A percentile compares a stretch with the other conserved stretches of the same genome.
Conservation (phyloP, 371 early-diverging fungal species). For the Dentiscutata heterogama region DNA sequence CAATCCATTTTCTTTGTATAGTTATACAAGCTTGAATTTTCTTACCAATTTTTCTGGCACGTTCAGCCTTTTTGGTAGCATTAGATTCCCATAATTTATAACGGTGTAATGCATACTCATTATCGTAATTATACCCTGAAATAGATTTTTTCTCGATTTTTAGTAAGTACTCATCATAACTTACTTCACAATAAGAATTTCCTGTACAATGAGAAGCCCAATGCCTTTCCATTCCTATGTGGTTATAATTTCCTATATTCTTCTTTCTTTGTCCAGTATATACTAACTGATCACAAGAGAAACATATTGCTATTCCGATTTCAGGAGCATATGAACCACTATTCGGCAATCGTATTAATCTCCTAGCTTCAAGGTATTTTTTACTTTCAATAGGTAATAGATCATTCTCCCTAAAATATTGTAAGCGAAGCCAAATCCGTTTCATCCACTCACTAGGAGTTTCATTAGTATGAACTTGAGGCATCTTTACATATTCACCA, state of each 20-base stretch:
- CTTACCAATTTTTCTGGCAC: constrained; percentile 35
- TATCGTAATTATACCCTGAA: constrained; percentile 33
- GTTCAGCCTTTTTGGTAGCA: constrained; percentile 34
- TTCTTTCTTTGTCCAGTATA: constrained; percentile 1
- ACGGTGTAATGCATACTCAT: constrained; percentile 32
- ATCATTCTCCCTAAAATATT: constrained; percentile 34
- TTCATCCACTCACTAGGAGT: constrained; percentile 38
- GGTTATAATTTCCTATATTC: constrained; percentile 41
- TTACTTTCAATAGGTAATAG: constrained; percentile 26
- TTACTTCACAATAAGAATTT: constrained; percentile 37
- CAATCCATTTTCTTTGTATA: constrained; percentile 14
- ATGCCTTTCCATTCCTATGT: constrained; percentile 39
- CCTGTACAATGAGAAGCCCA: constrained; percentile 40
- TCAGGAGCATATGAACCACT: constrained; percentile 35
- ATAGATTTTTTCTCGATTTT: too few relatives aligned
- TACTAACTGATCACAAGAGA: constrained; percentile 35
- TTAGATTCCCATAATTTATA: constrained; percentile 15
- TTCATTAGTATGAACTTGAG: constrained; percentile 25
- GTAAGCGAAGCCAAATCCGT: constrained; percentile 36
- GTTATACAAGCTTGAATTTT: constrained; percentile 15
- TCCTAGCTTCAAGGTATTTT: constrained; percentile 36
- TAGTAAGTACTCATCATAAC: too few relatives aligned
- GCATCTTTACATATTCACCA: constrained; percentile 32
- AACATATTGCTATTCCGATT: constrained; percentile 31
- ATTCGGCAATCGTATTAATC: constrained; percentile 37